Percentiles rank a stretch among this genome's conserved stretches.
These are phyloP conservation scores for Bipolaris cookei DNA, from an alignment of 2,329 filamentous ascomycete genomes.

Conservation along the genomic window DNA sequence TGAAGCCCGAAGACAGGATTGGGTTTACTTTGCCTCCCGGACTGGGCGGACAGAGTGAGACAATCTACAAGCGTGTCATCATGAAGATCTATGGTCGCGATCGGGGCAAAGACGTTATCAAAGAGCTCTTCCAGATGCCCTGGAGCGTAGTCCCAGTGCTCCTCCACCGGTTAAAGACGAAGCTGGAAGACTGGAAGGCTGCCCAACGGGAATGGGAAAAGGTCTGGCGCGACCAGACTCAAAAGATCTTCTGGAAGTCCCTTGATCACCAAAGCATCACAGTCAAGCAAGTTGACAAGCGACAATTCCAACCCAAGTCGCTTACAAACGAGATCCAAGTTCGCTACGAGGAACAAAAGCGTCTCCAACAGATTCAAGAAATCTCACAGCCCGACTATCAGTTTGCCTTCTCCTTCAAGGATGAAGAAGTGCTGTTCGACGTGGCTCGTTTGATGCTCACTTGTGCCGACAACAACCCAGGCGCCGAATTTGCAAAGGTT, in stretches of 20 bases:
- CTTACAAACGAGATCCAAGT: constrained; percentile 90
- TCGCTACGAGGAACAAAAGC: constrained; percentile 88
- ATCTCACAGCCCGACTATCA: constrained; percentile 71
- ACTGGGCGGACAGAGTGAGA: constrained; percentile 90
- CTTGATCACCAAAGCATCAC: constrained; percentile 95
- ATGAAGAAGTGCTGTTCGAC: constrained; percentile 60
- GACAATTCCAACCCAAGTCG: constrained; percentile 86
- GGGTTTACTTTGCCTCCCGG: constrained; percentile 80
- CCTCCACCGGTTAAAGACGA: constrained; percentile 87
- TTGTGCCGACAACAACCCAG: constrained; percentile 52
- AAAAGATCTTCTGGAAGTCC: constrained; percentile 93
- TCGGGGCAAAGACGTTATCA: constrained; percentile 81
- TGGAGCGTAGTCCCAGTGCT: constrained; percentile 89
- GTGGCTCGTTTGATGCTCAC: constrained; percentile 54
- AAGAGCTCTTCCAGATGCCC: constrained; percentile 82
- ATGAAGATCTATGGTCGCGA: constrained; percentile 96
- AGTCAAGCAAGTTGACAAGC: constrained; percentile 88
- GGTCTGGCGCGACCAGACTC: constrained; percentile 95
- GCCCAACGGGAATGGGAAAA: constrained; percentile 98
- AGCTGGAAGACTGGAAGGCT: constrained; percentile 97
- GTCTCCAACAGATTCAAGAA: constrained; percentile 66
- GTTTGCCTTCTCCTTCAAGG: constrained; percentile 74
- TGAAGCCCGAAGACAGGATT: constrained; percentile 73
- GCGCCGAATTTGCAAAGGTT: constrained; percentile 54
- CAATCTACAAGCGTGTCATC: constrained; percentile 94